Conservation (phyloP, 768 basidiomycete genomes). For the Calocera cornea region DNA sequence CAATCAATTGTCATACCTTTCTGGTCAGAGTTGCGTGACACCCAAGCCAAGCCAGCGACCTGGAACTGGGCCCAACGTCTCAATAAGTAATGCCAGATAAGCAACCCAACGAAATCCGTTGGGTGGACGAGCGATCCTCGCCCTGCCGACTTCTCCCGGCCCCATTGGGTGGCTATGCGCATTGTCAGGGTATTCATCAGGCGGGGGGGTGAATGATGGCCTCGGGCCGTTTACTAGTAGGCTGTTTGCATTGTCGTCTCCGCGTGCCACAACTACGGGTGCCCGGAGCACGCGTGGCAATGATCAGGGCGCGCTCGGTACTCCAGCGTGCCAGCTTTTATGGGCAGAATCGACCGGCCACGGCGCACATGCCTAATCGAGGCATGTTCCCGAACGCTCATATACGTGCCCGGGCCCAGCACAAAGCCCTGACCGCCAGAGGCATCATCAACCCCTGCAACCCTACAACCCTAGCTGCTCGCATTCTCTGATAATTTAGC, state of each 20-base stretch:
- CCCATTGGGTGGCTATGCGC: background rate
- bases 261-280: background rate
- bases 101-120: constrained; percentile 1
- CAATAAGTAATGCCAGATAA: background rate
- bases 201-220: background rate
- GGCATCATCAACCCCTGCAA: background rate
- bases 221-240: background rate
- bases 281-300: background rate
- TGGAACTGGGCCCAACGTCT: no score
- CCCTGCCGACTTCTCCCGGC: background rate
- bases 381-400: background rate
- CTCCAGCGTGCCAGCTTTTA: background rate
- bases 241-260: background rate
- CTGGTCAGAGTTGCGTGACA: background rate
- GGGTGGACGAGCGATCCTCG: background rate
- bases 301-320: background rate
- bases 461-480: background rate
- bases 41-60: no score
- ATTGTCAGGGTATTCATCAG: background rate
- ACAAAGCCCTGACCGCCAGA: background rate
- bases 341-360: background rate
- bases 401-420: background rate
- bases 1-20: background rate
- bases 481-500: no score
- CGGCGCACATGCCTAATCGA: background rate